Evolutionary conservation across 306 rosid species (phyloP), one percentile per base, ranked within the genome.

Genomic region (Canavalia ensiformis): DNA sequence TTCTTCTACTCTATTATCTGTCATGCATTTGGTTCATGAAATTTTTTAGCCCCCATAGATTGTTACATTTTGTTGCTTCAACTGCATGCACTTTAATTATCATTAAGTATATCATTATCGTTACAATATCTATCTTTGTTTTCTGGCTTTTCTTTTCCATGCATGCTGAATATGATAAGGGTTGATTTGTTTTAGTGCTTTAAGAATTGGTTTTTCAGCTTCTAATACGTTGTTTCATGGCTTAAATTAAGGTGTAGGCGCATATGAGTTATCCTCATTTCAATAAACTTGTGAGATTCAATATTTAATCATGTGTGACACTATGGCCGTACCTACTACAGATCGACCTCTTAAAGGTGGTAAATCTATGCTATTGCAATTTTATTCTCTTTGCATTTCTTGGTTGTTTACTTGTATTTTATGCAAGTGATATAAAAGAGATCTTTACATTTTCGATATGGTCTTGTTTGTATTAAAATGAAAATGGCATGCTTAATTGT

Each of bases 221-320:
- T 69, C 44, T 69, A 34, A 60, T 34, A 59, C 78, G 54, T 74
- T 84, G 63, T 70, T 52, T 12, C 2, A 0, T 72, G 74, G 2
- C 6, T 18, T 29, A 81, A 78, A 50, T 45, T 42, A 42, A 81
- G 89, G 86, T 81, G 79, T 72, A 82, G 89, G 86, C 76, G 58
- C 73, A 68, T 54, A 82, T 68, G 80, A 77, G 81, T 57, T 55
- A 76, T 82, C 79, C 87, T 81, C 52, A 18, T 56, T 68, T 62
- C 86, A 83, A 84, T 18, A 72, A 76, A 77, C 66, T 83, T 52
- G 5, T 0, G 78, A 77, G 84, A 86, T 82, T 74, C 81, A 60
- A 84, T 84, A 74, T 73, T 74, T 46, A 87, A 90, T 82, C 88
- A 92, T 90, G 93, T 84, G 92, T 74, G 99, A 95, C 89, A 87